Evolutionary conservation across 73 alveolate genomes (phyloP).

Genomic region (Tetrahymena borealis): DNA sequence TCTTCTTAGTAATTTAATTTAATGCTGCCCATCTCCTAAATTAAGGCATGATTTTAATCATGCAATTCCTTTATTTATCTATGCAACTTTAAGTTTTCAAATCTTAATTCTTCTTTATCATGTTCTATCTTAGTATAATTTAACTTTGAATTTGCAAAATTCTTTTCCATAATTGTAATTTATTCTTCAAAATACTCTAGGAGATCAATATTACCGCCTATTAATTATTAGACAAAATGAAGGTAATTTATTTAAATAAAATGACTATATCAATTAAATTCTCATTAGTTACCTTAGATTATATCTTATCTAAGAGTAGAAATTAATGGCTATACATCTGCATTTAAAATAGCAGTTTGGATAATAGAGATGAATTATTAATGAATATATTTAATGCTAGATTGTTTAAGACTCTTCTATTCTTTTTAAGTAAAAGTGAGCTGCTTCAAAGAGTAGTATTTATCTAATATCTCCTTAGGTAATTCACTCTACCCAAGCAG

Average conservation of each 20-base stretch:
- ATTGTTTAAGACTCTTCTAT: neutral
- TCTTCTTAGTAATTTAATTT: neutral
- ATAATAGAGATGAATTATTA: neutral
- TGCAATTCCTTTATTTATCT: neutral
- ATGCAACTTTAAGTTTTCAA: neutral
- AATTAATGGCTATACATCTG: neutral
- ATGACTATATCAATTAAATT: too few species aligned
- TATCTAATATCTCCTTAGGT: neutral
- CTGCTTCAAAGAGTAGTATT: neutral
- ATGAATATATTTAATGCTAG: neutral
- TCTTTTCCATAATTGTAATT: neutral
- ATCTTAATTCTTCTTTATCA: neutral
- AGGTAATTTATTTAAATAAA: neutral
- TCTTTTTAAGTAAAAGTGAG: neutral
- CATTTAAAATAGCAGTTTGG: neutral
- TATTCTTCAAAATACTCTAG: neutral
- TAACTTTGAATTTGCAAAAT: neutral
- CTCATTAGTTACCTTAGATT: neutral
- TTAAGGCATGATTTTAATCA: neutral
- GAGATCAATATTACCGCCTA: neutral
- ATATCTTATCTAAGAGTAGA: neutral
- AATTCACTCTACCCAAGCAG: neutral
- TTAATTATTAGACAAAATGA: neutral
- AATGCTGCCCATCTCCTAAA: neutral
- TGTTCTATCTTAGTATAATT: neutral